Base-by-base conservation (phyloP, 306 rosid genomes). In the Pterocarpus santalinus region DNA sequence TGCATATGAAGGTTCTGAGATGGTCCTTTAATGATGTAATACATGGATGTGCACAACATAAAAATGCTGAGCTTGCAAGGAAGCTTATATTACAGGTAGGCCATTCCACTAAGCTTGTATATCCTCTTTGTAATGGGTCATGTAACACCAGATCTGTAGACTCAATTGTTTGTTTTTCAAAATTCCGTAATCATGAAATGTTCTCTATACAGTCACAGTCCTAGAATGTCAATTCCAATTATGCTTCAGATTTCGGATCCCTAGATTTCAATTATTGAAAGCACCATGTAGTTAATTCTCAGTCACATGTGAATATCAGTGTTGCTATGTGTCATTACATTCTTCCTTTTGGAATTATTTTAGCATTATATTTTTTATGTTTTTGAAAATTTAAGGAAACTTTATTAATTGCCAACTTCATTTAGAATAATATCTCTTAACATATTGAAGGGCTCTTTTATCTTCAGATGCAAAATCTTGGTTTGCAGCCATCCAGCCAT, bases 381-480 rank as follows among this genome's bases (percentile, higher is more conserved):
- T 49, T 39, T 52, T n/a, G 60, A 4, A 72, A 65, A 17, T 71
- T 63, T 16, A 60, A 17, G 49, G 41, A 65, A 80, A 65, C 44
- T 82, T 32, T 65, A 51, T 83, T 64, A 44, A 68, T 30, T 35
- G 69, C 34, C 71, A 73, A 73, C 63, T 72, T 67, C 73, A 60
- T 70, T 73, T 73, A 60, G 82, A 87, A 83, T 34, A 41, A 65
- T 58, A 71, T 88, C 77, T 80, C 80, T 53, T 76, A 80, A 81
- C 73, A 69, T 73, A 74, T 75, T 88, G 62, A 82, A 63, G 57
- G 82, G 15, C 39, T 30, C 79, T 63, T 85, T 71, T 90, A 61
- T 77, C 49, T 88, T 75, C 84, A 94, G 98, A 94, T 90, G 97
- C 91, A 87, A 87, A 86, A 82, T 69, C 85, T 92, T 69, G 94